Base-by-base conservation (phyloP, 208 protist species). In the Herpetomonas muscarum region DNA sequence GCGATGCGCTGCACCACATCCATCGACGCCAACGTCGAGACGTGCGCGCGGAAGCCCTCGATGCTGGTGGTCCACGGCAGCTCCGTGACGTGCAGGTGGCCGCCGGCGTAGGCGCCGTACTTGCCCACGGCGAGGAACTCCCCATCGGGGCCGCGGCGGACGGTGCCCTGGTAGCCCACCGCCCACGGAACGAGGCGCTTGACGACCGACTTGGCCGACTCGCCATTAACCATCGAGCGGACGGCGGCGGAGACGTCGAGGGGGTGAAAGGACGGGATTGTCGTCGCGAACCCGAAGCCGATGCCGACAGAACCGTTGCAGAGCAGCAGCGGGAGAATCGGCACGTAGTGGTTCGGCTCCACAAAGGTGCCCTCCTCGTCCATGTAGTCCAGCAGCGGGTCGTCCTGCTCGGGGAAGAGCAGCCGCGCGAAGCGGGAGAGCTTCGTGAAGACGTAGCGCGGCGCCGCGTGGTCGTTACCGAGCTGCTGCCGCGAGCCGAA, bases 281-380 rank as follows among this genome's bases (percentile, higher is more conserved):
- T 92, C 0, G 87, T 90, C 19, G 85, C 85, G 84, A 98, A 99
- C 47, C 99, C 99, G 31, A 99, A 99, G 53, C 98, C 99, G 70
- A 99, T 99, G 69, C 98, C 99, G 10, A 98, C 85, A 13, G 81
- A 70, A 26, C 99, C 99, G 87, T 99, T 99, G 44, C 99, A 98
- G 10, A 99, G 84, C 19, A 99, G 88, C 68, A 99, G 91, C 6
- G 99, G 99, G 51, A 99, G 73, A 52, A 99, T 96, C 2, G 99
- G 99, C 26, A 99, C 79, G 75, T 99, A 99, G 74, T 80, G 98
- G 44, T 95, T 87, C 24, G 99, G 99, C 90, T 99, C 98, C 56
- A 99, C 98, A 12, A 57, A 26, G 49, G 92, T 75, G 30, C 97
- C 98, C 71, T 99, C 99, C 54, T 99, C 99, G 19, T 96, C 87